These are phyloP conservation scores for Mantamonas sphyraenae DNA, from an alignment of 78 protist species.

Conservation along the genomic window DNA sequence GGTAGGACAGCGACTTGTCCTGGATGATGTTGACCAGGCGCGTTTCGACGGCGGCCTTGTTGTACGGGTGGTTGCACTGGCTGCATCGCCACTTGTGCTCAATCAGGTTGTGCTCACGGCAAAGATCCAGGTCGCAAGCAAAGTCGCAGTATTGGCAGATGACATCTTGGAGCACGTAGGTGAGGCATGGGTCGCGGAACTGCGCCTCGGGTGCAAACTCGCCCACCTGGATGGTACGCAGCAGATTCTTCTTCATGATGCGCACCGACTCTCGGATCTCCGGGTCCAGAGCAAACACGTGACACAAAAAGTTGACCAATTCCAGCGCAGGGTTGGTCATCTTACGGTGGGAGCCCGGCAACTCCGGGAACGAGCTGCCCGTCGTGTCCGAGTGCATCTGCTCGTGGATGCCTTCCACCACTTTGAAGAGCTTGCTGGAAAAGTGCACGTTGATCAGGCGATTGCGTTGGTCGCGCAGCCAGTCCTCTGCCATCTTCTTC, in stretches of 20 bases:
- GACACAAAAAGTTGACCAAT: not conserved
- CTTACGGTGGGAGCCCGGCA: constrained; percentile 8
- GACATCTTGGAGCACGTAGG: constrained; percentile 50
- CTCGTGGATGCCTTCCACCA: no score
- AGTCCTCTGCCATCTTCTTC: no score
- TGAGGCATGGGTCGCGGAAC: constrained; percentile 41
- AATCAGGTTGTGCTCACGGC: constrained; percentile 21
- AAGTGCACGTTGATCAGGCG: not conserved
- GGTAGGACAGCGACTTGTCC: no score
- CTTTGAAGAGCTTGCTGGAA: not conserved
- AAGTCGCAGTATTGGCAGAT: constrained; percentile 56
- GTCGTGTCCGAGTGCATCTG: no score
- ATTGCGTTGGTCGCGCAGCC: no score
- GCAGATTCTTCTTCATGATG: constrained; percentile 10
- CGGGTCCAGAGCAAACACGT: not conserved
- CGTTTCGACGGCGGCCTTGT: no score
- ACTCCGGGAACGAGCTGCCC: constrained; percentile 15
- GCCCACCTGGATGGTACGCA: constrained; percentile 29
- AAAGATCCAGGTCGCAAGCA: constrained; percentile 41
- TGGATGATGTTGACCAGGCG: no score
- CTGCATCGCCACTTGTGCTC: constrained; percentile 2
- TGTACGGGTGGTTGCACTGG: constrained; percentile 3
- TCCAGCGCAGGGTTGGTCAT: constrained; percentile 12
- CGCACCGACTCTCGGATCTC: not conserved
- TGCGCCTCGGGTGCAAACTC: constrained; percentile 57